A percentile compares a stretch with the other conserved stretches of the same genome.
Evolutionary conservation across 495 filamentous ascomycete genomes (phyloP).

Genomic region (Talaromyces proteolyticus): DNA sequence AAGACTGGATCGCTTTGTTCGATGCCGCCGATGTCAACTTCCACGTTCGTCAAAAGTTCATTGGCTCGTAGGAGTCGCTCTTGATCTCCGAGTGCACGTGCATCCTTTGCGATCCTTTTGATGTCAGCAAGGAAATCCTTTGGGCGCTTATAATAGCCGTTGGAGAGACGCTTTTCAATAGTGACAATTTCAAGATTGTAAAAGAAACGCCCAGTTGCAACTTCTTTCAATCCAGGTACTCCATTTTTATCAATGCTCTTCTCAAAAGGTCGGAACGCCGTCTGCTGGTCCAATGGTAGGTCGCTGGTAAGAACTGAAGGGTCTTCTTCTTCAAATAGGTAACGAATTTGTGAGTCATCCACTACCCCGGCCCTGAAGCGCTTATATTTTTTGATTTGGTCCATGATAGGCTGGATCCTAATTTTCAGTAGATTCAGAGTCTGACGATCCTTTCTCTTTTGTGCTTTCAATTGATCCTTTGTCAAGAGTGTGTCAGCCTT

Average conservation of each 20-base stretch:
- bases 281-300: conserved; percentile 51
- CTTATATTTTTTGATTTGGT: conserved; percentile 83
- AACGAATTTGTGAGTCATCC: conserved; percentile 62
- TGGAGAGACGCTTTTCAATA: conserved; percentile 89
- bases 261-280: conserved; percentile 64
- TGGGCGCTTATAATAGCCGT: conserved; percentile 88
- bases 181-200: conserved; percentile 93
- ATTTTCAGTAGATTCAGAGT: conserved; percentile 80
- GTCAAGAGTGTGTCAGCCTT: conserved; percentile 47
- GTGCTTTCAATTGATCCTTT: conserved; percentile 72
- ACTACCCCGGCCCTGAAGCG: conserved; percentile 78
- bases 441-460: conserved; percentile 74
- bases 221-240: conserved; percentile 62
- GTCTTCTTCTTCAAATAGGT: conserved; percentile 78
- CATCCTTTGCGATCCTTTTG: conserved; percentile 75
- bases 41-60: conserved; percentile 84
- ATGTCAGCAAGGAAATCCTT: conserved; percentile 85
- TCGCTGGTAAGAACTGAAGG: conserved; percentile 77
- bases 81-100: conserved; percentile 65
- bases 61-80: conserved; percentile 78
- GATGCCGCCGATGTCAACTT: conserved; percentile 77
- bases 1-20: conserved; percentile 56
- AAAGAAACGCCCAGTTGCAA: conserved; percentile 70
- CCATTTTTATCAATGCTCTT: conserved; percentile 68
- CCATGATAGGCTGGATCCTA: conserved; percentile 87